These are phyloP conservation scores for Rhododendron ferrugineum DNA, from an alignment of 148 eudicot genomes.

Conservation along the genomic window DNA sequence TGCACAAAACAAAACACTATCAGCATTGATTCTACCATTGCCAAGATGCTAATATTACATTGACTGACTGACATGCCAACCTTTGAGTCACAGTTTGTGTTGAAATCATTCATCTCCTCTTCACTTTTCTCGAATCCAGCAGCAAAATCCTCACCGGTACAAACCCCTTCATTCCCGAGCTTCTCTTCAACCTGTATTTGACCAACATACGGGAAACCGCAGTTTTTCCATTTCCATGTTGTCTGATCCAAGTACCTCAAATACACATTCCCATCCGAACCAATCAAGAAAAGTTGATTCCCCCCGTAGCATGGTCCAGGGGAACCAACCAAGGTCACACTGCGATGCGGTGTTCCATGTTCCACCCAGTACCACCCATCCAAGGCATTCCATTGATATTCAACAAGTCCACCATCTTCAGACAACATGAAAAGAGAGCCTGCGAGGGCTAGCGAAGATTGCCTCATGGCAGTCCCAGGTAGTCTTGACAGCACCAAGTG, in stretches of 20 bases:
- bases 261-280: conserved; percentile 70
- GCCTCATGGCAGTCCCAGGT: conserved; percentile 68
- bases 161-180: conserved; percentile 15
- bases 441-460: conserved; percentile 31
- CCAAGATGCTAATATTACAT: neutral
- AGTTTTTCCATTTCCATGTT: conserved; percentile 78
- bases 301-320: conserved; percentile 63
- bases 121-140: conserved; percentile 14
- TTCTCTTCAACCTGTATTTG: conserved; percentile 5
- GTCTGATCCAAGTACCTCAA: conserved; percentile 43
- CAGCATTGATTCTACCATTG: neutral
- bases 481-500: conserved; percentile 61
- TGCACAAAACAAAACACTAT: conserved; percentile 18
- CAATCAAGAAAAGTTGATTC: conserved; percentile 59
- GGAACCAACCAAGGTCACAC: conserved; percentile 49
- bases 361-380: conserved; percentile 88
- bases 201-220: conserved; percentile 35
- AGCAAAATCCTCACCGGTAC: conserved; percentile 14
- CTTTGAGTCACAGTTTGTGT: conserved; percentile 52
- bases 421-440: conserved; percentile 80
- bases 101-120: conserved; percentile 11
- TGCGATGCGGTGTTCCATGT: conserved; percentile 62
- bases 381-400: conserved; percentile 62
- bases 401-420: conserved; percentile 67
- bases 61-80: conserved; percentile 20